Evolutionary conservation across 768 basidiomycete species (phyloP), one percentile per base, ranked within the genome.

Genomic region (Suillus plorans): DNA sequence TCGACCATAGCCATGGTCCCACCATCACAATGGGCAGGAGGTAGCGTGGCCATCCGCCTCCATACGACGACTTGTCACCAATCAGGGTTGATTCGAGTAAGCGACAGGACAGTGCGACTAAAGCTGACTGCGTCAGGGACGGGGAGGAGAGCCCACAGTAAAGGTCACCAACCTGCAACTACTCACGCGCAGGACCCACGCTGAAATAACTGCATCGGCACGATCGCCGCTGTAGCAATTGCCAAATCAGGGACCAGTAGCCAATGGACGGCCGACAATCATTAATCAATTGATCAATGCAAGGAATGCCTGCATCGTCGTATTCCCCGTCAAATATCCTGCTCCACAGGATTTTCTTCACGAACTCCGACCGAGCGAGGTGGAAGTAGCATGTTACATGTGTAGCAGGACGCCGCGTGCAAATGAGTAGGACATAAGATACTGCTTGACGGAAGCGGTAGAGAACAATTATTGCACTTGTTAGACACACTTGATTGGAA

Each of bases 391-490:
- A 63, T 66, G 68, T 70, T 70, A 69, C 67, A 75, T 67, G 63
- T 36, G 56, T 69, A 67, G 37, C 60, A 68, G 64, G 47, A 63
- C 64, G 57, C 68, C 63, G 63, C 52, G 69, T 66, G 64, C 61
- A 67, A 59, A 62, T 63, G 65, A 67, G 69, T 69, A 69, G 68
- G 66, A 70, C 66, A 74, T 78, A 76, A 66, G 66, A 70, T 74
- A 71, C 63, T 71, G 72, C 76, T 71, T 64, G 75, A 73, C 58
- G 62, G 59, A 59, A 39, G 47, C 45, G 65, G 73, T 72, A 64
- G 60, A 64, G 61, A 58, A 71, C 71, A 63, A 71, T 70, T 72
- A 71, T 69, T 71, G 75, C 76, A 70, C 69, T 73, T 65, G 76
- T 49, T 68, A 68, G 67, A 66, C 67, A 66, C 64, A 64, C 66